phyloP scores from a whole-genome alignment of 1,284 basidiomycete species.

The Afroboletus lepidellus region DNA sequence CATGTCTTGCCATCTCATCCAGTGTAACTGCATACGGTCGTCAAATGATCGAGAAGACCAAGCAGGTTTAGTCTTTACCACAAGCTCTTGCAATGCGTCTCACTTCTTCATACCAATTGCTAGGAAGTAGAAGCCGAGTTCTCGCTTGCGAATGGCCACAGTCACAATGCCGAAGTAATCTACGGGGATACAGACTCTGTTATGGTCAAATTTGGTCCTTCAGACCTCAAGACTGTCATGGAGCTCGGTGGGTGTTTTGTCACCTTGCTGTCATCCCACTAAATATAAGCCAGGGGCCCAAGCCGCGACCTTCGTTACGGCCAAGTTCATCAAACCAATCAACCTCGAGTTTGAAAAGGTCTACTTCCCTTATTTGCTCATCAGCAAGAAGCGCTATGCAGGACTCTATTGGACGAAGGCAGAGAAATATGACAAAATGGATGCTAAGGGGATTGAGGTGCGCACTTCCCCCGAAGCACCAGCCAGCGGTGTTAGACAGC shows the following conservation, averaged over 20 bases:
- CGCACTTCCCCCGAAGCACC: constrained; percentile 19
- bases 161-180: constrained; percentile 87
- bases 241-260: constrained; percentile 59
- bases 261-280: neutral
- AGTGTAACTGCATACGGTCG: constrained; percentile 92
- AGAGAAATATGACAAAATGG: constrained; percentile 98
- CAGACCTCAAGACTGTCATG: constrained; percentile 85
- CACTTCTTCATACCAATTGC: neutral
- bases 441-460: constrained; percentile 97
- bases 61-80: constrained; percentile 52
- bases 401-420: constrained; percentile 93
- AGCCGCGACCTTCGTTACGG: constrained; percentile 91
- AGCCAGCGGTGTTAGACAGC: neutral
- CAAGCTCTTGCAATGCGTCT: neutral
- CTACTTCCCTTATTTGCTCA: constrained; percentile 94
- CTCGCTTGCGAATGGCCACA: constrained; percentile 80
- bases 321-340: constrained; percentile 91
- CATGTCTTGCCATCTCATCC: constrained; percentile 91
- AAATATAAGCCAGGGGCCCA: constrained; percentile 65
- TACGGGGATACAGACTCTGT: constrained; percentile 98
- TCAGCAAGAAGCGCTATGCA: constrained; percentile 96
- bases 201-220: constrained; percentile 93
- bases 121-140: constrained; percentile 90
- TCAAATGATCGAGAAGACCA: constrained; percentile 96
- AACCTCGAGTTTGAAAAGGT: constrained; percentile 99